Percentiles rank a stretch among this genome's conserved stretches.
Conservation (phyloP, 495 filamentous ascomycete species). For the Aspergillus taichungensis region DNA sequence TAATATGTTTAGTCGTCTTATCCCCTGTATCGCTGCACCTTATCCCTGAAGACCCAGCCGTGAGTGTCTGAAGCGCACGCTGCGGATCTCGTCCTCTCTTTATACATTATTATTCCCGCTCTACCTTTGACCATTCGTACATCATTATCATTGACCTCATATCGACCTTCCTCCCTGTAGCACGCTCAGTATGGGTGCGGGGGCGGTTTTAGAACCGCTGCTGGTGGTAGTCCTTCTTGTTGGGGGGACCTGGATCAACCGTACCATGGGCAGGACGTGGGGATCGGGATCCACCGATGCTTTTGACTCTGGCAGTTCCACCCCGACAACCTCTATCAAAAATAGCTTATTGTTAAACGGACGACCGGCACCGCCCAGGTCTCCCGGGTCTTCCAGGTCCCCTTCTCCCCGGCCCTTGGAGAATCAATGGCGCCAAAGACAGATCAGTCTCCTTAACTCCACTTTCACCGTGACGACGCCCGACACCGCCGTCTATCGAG, state of each 20-base stretch:
- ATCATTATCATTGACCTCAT: too few species aligned
- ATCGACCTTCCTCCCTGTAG: background rate
- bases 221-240: conserved; percentile 48
- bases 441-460: conserved; percentile 26
- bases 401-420: conserved; percentile 10
- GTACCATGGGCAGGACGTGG: conserved; percentile 14
- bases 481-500: conserved; percentile 45
- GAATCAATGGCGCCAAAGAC: conserved; percentile 33
- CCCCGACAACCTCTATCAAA: conserved; percentile 6
- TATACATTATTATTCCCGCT: background rate
- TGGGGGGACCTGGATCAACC: conserved; percentile 52
- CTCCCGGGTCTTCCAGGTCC: too few species aligned
- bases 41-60: too few species aligned
- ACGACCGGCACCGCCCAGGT: too few species aligned
- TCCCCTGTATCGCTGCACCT: too few species aligned
- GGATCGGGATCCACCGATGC: conserved; percentile 15
- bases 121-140: background rate
- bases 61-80: too few species aligned
- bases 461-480: conserved; percentile 39
- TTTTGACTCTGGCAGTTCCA: conserved; percentile 22
- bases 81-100: too few species aligned
- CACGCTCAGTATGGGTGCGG: conserved; percentile 37
- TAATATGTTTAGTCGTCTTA: too few species aligned
- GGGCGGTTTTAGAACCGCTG: conserved; percentile 44
- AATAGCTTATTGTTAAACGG: too few species aligned